Evolutionary conservation across 805 yeast genomes (phyloP).

Genomic region (Candida andamanensis): DNA sequence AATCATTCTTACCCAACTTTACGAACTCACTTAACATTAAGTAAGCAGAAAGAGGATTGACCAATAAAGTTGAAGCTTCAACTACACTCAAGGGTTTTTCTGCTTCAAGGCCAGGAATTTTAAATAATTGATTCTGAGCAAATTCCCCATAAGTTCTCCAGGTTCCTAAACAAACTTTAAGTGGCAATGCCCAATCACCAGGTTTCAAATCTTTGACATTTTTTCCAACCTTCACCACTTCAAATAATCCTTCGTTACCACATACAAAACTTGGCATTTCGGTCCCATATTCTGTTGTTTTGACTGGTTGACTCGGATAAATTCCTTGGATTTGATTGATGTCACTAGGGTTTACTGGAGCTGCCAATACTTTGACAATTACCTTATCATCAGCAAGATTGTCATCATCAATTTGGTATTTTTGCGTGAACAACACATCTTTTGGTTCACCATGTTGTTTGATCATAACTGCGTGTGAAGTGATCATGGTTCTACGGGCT

Average conservation of each 20-base stretch:
- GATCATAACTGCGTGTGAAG: slow-evolving; percentile 66
- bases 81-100: slow-evolving; percentile 37
- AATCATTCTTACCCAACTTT: slow-evolving; percentile 63
- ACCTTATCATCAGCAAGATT: slow-evolving; percentile 34
- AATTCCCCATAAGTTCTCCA: slow-evolving; percentile 73
- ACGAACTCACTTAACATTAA: slow-evolving; percentile 75
- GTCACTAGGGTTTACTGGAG: slow-evolving; percentile 42
- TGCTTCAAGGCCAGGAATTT: slow-evolving; percentile 50
- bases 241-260: slow-evolving; percentile 92
- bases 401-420: slow-evolving; percentile 44
- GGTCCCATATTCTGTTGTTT: slow-evolving; percentile 51
- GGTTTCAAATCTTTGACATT: slow-evolving; percentile 40
- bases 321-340: slow-evolving; percentile 45
- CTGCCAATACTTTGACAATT: slow-evolving; percentile 32
- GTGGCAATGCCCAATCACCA: slow-evolving; percentile 90
- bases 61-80: slow-evolving; percentile 85
- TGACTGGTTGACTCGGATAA: slow-evolving; percentile 43
- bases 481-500: slow-evolving; percentile 23
- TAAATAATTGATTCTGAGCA: slow-evolving; percentile 46
- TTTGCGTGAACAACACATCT: slow-evolving; percentile 49
- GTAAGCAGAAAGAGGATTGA: slow-evolving; percentile 90
- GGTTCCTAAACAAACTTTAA: slow-evolving; percentile 77
- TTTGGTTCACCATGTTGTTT: slow-evolving; percentile 63
- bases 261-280: slow-evolving; percentile 67
- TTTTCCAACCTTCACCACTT: slow-evolving; percentile 69